Conservation (phyloP, 495 filamentous ascomycete genomes). For the Echria macrotheca region DNA sequence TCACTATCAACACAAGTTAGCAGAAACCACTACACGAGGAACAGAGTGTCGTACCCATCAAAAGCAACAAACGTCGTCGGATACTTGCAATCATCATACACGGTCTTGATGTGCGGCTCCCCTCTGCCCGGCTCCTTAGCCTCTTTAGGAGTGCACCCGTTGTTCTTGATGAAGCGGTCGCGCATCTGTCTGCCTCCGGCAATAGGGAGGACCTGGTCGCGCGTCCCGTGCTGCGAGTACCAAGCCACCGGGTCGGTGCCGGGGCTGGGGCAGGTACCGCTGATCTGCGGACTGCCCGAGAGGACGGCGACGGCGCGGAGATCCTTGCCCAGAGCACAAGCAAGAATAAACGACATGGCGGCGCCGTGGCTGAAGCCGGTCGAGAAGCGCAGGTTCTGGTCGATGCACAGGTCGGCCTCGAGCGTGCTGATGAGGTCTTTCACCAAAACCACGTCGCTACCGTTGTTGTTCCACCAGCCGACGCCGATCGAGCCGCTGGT, state of each 20-base stretch:
- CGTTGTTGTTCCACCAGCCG: conserved; percentile 40
- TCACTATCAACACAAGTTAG: conserved; percentile 1
- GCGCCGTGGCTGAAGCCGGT: conserved; percentile 47
- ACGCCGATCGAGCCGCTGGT: conserved; percentile 15
- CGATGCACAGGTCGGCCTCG: conserved; percentile 38
- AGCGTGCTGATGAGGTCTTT: conserved; percentile 31
- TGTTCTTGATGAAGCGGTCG: conserved; percentile 36
- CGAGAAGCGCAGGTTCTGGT: conserved; percentile 36
- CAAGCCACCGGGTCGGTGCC: conserved; percentile 40
- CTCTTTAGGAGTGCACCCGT: conserved; percentile 24
- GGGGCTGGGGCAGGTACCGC: conserved; percentile 32
- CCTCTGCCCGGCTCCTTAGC: conserved; percentile 15
- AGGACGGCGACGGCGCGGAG: conserved; percentile 42
- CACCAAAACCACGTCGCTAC: conserved; percentile 40
- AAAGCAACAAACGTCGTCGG: conserved; percentile 20
- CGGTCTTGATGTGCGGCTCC: conserved; percentile 17
- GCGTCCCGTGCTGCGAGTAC: conserved; percentile 36
- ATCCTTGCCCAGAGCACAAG: conserved; percentile 35
- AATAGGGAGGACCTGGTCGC: conserved; percentile 34
- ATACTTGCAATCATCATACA: conserved; percentile 22
- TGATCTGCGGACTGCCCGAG: conserved; percentile 21
- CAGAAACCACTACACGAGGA: background rate
- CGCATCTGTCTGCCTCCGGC: conserved; percentile 25
- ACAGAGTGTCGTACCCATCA: conserved; percentile 7
- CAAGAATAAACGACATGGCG: conserved; percentile 41